Evolutionary conservation across 495 filamentous ascomycete species (phyloP).

Genomic region (Neurospora sp.): DNA sequence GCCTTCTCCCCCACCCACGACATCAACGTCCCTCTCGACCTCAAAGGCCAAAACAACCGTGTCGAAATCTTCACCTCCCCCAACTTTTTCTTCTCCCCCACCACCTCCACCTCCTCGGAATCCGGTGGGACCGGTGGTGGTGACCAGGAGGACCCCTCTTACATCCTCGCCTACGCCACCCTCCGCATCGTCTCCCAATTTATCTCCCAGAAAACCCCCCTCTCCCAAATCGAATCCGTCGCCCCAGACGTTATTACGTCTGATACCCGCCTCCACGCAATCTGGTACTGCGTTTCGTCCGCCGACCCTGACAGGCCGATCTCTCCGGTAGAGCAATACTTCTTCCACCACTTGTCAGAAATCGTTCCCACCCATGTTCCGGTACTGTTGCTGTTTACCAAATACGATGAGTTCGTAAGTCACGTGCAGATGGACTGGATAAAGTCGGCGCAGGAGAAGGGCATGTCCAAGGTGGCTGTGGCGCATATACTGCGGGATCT

Average conservation of each 20-base stretch:
- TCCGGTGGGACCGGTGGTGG: neutral
- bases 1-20: conserved; percentile 12
- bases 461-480: conserved; percentile 17
- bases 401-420: conserved; percentile 21
- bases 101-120: conserved; percentile 4
- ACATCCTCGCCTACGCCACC: neutral
- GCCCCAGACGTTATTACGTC: neutral
- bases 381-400: conserved; percentile 16
- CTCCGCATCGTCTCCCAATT: neutral
- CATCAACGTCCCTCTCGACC: conserved; percentile 13
- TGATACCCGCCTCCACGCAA: conserved; percentile 13
- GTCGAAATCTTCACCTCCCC: conserved; percentile 15
- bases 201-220: neutral
- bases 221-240: neutral
- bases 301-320: conserved; percentile 9
- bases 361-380: conserved; percentile 10
- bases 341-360: conserved; percentile 7
- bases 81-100: conserved; percentile 13
- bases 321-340: conserved; percentile 9
- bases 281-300: conserved; percentile 23
- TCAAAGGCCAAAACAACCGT: conserved; percentile 16
- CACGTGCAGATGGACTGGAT: conserved; percentile 18
- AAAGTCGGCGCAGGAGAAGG: conserved; percentile 8
- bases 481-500: conserved; percentile 17
- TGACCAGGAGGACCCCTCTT: neutral